Base-by-base conservation (phyloP, 2,329 filamentous ascomycete species). In the Acrocalymma vagum region DNA sequence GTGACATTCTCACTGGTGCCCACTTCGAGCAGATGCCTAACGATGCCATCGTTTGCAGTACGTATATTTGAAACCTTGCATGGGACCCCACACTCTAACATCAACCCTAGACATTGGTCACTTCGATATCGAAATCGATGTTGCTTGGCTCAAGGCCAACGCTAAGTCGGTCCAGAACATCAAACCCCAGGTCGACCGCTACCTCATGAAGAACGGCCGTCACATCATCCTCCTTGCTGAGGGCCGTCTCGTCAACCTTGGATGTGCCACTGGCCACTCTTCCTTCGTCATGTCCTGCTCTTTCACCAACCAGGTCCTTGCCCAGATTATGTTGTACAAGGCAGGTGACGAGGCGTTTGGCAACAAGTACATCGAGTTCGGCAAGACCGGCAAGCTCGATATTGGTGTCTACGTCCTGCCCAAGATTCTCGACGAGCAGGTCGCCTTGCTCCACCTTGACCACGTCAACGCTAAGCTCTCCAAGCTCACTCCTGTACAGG, bases 261-360 rank as follows among this genome's bases (percentile, higher is more conserved):
- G 94, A 77, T 99, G 94, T 78, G 94, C 94, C 72, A 99, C 94
- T 55, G 94, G 94, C 62, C 94, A 99, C 88, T 96, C 92, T 62
- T 97, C 93, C 37, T 99, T 99, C 78, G 94, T 99, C 82, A 97
- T 99, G 94, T 96, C 92, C 66, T 99, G 94, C 88, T 97, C 93
- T 55, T 99, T 99, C 88, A 95, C 92, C 84, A 99, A 99, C 88
- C 94, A 99, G 84, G 94, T 97, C 67, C 90, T 99, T 74, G 94
- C 94, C 61, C 94, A 99, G 83, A 97, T 99, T 80, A 87, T 95
- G 81, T 81, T 99, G 69, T 99, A 78, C 88, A 97, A 97, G 88
- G 87, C 85, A 67, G 82, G 87, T 66, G 92, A 97, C 72, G 83
- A 83, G 72, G 87, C 80, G 43, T 99, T 95, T 74, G 84, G 87